These are phyloP conservation scores for Wickerhamomyces sp. DNA, from an alignment of 1,139 yeast species.

Conservation along the genomic window DNA sequence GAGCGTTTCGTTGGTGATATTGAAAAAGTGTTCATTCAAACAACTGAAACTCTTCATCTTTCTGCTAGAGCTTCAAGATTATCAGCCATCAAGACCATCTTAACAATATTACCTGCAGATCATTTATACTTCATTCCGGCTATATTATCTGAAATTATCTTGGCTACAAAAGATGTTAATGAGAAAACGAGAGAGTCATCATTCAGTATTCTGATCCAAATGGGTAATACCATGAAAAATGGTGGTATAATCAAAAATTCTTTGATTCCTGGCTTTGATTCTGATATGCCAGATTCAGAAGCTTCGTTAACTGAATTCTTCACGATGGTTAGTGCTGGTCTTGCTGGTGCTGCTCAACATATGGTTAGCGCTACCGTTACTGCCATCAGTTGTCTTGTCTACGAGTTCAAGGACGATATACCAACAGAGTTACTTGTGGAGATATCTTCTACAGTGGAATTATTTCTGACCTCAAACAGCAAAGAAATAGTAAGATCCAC, in stretches of 20 bases:
- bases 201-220: conserved; percentile 66
- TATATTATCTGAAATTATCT: conserved; percentile 78
- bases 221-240: conserved; percentile 70
- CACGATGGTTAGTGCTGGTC: conserved; percentile 94
- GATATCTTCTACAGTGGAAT: conserved; percentile 81
- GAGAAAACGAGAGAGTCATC: conserved; percentile 88
- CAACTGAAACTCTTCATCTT: conserved; percentile 57
- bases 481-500: conserved; percentile 94
- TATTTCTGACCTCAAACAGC: conserved; percentile 84
- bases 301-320: conserved; percentile 80
- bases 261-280: conserved; percentile 65
- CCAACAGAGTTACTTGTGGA: conserved; percentile 59
- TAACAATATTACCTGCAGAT: conserved; percentile 55
- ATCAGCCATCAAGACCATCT: conserved; percentile 55
- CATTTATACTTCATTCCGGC: conserved; percentile 78
- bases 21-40: conserved; percentile 53
- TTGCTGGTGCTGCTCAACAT: conserved; percentile 89
- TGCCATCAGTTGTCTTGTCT: conserved; percentile 80
- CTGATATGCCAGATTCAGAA: conserved; percentile 52
- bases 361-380: conserved; percentile 96
- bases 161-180: conserved; percentile 90
- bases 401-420: conserved; percentile 71
- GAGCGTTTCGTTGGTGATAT: conserved; percentile 50
- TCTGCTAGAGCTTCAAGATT: conserved; percentile 84
- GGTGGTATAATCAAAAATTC: conserved; percentile 71